Base-by-base conservation (phyloP, 2,329 filamentous ascomycete genomes). In the Talaromyces islandicus region DNA sequence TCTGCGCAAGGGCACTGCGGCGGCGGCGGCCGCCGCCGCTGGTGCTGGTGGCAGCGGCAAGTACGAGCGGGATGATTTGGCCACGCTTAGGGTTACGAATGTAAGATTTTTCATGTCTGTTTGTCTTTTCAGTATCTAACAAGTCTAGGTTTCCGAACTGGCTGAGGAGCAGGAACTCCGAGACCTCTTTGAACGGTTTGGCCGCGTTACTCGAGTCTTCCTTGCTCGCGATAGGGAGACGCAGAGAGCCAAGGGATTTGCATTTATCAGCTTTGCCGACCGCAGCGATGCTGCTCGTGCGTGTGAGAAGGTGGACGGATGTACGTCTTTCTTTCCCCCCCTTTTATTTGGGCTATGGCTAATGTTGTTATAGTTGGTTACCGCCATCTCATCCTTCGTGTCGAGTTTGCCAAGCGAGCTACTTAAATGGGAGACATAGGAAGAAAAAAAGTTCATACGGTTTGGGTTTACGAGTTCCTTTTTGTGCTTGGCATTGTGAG, bases 221-320 rank as follows among this genome's bases (percentile, higher is more conserved):
- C 79, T 99, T 71, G 94, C 94, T 70, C 97, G 97, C 84, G 94
- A 99, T 81, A 84, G 94, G 74, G 94, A 99, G 71, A 99, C 94
- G 46, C 91, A 92, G 63, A 82, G 93, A 75, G 94, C 94, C 69
- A 99, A 99, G 86, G 94, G 94, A 64, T 99, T 99, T 76, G 95
- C 95, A 27, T 99, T 99, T 77, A 96, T 99, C 83, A 96, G 91
- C 77, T 99, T 94, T 73, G 90, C 89, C 62, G 94, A 99, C 76
- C 84, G 94, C 68, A 78, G 83, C 67, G 94, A 99, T 77, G 94
- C 94, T 67, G 90, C 90, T 69, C 90, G 89, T 81, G 94, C 94
- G 46, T 96, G 91, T 80, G 88, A 89, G 80, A 97, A 96, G 85
- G 93, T 99, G 91, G 94, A 99, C 78, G 94, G 94, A 71, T 97